Evolutionary conservation across 108 stramenopile genomes (phyloP).

Genomic region (Fistulifera pelliculosa): DNA sequence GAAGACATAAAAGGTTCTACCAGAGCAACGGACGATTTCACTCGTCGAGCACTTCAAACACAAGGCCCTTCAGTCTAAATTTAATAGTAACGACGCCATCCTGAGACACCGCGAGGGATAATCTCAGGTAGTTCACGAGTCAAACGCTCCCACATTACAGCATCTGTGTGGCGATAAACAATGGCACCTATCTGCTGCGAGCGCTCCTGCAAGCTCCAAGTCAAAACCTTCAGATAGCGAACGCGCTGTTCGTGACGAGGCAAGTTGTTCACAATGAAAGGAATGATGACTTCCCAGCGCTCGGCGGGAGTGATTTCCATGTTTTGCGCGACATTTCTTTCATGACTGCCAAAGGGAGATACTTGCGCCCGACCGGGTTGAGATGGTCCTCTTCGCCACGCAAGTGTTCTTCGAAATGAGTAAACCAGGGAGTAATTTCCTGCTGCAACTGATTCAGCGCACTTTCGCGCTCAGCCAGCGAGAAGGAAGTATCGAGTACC

Average conservation of each 20-base stretch:
- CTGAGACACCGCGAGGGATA: conserved; percentile 18
- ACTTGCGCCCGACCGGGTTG: conserved; percentile 19
- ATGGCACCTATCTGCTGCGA: conserved; percentile 27
- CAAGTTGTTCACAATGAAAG: conserved; percentile 16
- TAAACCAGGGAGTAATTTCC: conserved; percentile 19
- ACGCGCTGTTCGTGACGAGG: conserved; percentile 23
- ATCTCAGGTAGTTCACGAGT: conserved; percentile 21
- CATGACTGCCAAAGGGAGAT: conserved; percentile 16
- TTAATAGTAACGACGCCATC: conserved; percentile 23
- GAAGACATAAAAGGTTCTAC: too few relatives aligned
- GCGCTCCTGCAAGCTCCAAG: conserved; percentile 26
- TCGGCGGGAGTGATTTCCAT: conserved; percentile 18
- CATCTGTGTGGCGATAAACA: conserved; percentile 27
- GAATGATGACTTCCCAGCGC: conserved; percentile 27
- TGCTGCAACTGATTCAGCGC: conserved; percentile 9
- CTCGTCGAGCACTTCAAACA: too few relatives aligned
- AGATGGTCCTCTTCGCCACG: conserved; percentile 22
- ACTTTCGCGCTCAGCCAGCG: conserved; percentile 11
- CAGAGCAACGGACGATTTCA: too few relatives aligned
- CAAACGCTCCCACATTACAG: conserved; percentile 34
- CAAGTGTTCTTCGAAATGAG: conserved; percentile 19
- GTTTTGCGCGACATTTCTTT: conserved; percentile 18
- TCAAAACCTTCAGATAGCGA: conserved; percentile 23
- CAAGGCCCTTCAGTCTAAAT: too few relatives aligned
- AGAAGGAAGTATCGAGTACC: conserved; percentile 11